Percentiles rank a stretch among this genome's conserved stretches.
Conservation (phyloP, 2,329 filamentous ascomycete genomes). For the Pezicula rhizophila region DNA sequence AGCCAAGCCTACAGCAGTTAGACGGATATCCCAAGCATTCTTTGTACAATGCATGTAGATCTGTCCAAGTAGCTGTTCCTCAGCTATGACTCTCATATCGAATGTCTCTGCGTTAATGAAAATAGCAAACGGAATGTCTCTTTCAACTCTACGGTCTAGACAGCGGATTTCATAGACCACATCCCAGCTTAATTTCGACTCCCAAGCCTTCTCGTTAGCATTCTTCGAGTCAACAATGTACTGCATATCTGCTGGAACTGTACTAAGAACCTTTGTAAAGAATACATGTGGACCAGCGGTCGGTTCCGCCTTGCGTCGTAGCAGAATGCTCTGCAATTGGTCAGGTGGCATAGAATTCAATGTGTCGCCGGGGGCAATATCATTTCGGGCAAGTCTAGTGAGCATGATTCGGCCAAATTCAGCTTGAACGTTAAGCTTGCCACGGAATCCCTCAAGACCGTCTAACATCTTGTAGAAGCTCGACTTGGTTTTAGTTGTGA, state of each 20-base stretch:
- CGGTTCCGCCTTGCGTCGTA: background rate
- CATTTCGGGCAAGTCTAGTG: slow-evolving; percentile 5
- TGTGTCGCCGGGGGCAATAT: slow-evolving; percentile 7
- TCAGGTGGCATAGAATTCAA: background rate
- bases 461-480: slow-evolving; percentile 16
- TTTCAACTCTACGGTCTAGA: slow-evolving; percentile 6
- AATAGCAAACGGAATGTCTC: slow-evolving; percentile 14
- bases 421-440: slow-evolving; percentile 16
- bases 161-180: slow-evolving; percentile 23
- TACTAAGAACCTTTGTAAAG: slow-evolving; percentile 24
- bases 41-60: slow-evolving; percentile 24
- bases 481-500: slow-evolving; percentile 11
- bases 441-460: slow-evolving; percentile 16
- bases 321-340: background rate
- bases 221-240: slow-evolving; percentile 18
- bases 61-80: slow-evolving; percentile 10
- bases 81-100: slow-evolving; percentile 8
- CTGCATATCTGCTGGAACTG: slow-evolving; percentile 16
- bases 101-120: slow-evolving; percentile 25
- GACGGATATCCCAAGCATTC: slow-evolving; percentile 24
- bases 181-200: slow-evolving; percentile 9
- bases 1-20: slow-evolving; percentile 15
- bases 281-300: background rate
- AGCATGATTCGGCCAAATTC: slow-evolving; percentile 25
- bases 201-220: slow-evolving; percentile 18